Evolutionary conservation across 1,139 yeast genomes (phyloP), one percentile per base, ranked within the genome.

Genomic region (Yamadazyma buinensis): DNA sequence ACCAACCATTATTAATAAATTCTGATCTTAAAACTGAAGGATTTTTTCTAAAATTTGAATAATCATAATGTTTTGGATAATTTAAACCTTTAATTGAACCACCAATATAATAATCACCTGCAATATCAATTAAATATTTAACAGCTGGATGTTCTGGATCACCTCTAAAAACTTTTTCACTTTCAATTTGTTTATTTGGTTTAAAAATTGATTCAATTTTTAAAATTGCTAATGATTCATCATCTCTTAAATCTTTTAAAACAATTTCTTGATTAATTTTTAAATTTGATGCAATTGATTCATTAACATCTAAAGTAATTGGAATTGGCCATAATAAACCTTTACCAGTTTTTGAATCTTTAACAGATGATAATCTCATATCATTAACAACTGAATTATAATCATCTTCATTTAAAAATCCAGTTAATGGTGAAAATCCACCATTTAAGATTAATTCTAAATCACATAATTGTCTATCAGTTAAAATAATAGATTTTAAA

Each of bases 141-240:
- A 84, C 70, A 15, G 97, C 97, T 14, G 97, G 97, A 61, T 90
- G 97, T 58, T 90, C 97, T 30, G 95, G 92, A 59, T 90, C 97
- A 44, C 97, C 97, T 58, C 97, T 79, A 66, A 88, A 90, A 17
- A 88, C 97, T 52, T 81, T 73, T 47, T 78, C 63, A 38, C 96
- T 97, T 67, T 90, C 97, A 26, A 57, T 57, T 36, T 66, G 52
- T 70, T 90, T 90, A 63, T 90, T 72, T 46, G 96, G 97, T 51
- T 71, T 71, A 67, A 84, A 90, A 31, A 86, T 77, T 42, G 90
- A 94, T 38, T 74, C 80, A 27, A 90, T 71, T 6, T 92, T 80
- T 53, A 90, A 64, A 45, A 90, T 79, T 23, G 97, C 97, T 50
- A 90, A 68, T 2, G 87, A 78, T 33, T 75, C 66, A 49, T 83